Evolutionary conservation across 2,329 filamentous ascomycete species (phyloP).

Genomic region (Drechslerella dactyloides): DNA sequence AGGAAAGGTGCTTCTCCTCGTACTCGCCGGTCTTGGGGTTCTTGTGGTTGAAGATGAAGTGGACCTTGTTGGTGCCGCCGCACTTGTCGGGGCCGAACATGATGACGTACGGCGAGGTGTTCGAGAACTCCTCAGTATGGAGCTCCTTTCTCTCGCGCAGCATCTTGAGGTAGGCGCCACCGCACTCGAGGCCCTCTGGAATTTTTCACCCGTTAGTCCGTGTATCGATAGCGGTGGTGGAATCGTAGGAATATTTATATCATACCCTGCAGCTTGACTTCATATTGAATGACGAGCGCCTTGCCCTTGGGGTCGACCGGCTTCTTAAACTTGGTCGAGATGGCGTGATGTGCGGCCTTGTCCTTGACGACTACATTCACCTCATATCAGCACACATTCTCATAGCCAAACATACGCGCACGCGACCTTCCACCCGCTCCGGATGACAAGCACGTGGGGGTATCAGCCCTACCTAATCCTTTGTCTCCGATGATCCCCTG

Average conservation of each 20-base stretch:
- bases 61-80: constrained; percentile 96
- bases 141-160: constrained; percentile 97
- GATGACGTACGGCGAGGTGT: constrained; percentile 96
- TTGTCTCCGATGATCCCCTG: constrained; percentile 95
- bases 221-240: constrained; percentile 55
- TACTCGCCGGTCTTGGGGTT: constrained; percentile 99
- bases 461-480: constrained; percentile 66
- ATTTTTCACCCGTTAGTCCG: constrained; percentile 52
- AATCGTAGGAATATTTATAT: constrained; percentile 53
- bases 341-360: constrained; percentile 95
- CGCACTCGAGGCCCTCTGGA: constrained; percentile 89
- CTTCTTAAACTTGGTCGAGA: constrained; percentile 97
- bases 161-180: constrained; percentile 98
- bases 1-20: constrained; percentile 97
- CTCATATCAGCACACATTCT: constrained; percentile 45
- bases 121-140: constrained; percentile 96
- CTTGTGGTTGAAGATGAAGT: constrained; percentile 99
- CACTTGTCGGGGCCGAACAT: constrained; percentile 99
- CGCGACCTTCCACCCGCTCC: too few relatives aligned
- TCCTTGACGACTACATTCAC: constrained; percentile 80
- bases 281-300: constrained; percentile 96
- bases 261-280: constrained; percentile 98
- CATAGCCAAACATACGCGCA: background rate
- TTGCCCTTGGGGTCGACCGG: constrained; percentile 97
- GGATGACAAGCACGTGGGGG: background rate